Base-by-base conservation (phyloP, 345 rosid species). In the Acer yangbiense region DNA sequence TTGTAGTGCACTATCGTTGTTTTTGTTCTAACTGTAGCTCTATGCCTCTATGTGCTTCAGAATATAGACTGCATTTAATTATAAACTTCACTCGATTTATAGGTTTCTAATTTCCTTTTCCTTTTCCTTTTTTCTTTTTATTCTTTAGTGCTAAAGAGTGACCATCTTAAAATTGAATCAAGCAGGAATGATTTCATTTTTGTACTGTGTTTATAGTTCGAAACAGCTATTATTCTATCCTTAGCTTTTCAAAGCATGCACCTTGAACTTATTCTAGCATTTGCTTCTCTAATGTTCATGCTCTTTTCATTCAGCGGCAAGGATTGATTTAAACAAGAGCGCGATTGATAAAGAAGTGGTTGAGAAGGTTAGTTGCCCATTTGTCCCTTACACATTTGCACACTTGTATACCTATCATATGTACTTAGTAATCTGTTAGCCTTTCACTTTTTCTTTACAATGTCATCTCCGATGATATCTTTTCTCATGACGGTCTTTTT, bases 301-400 rank as follows among this genome's bases (percentile, higher is more conserved):
- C 46, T 32, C 62, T 66, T 68, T 29, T 20, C 57, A 58, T 83
- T 79, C 96, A 93, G 99, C 83, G 78, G 98, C 98, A 77, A 77
- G 80, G 43, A 81, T 71, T 60, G 97, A 92, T 85, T 78, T 90
- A 60, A 91, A 89, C 67, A 93, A 95, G 84, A 85, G 63, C 0
- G 79, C 76, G 61, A 90, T 95, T 44, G 96, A 95, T 81, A 90
- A 87, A 83, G 96, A 90, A 85, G 87, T 90, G 62, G 98, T 95
- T 23, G 87, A 90, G 83, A 89, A 95, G 95, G 98, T 90, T 39
- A 79, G 79, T 81, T 23, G 10, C 41, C 29, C 6, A 39, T 58
- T 70, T 76, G 23, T 23, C 6, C 27, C n/a, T 62, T 32, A 23
- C 73, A 20, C 65, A 67, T 57, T 35, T 55, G 41, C 50, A 76